phyloP scores from a whole-genome alignment of 495 filamentous ascomycete species.

The Terfezia boudieri region DNA sequence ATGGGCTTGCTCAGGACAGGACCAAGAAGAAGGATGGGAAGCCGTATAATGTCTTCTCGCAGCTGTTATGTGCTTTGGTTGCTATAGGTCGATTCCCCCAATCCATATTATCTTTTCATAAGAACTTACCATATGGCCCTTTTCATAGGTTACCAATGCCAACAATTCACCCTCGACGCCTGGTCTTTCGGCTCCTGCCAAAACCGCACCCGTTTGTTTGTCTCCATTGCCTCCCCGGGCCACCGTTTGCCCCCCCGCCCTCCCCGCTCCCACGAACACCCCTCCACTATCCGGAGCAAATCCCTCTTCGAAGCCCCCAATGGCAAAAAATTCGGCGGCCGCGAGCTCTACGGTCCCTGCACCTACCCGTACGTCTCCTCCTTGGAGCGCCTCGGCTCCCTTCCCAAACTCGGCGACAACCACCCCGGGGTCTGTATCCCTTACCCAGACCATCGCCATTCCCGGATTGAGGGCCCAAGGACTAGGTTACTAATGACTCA shows the following conservation, averaged over 20 bases:
- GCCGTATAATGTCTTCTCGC: constrained; percentile 39
- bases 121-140: too few species aligned
- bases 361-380: constrained; percentile 34
- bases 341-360: constrained; percentile 26
- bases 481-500: constrained; percentile 17
- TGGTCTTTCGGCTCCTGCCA: constrained; percentile 46
- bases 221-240: constrained; percentile 41
- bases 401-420: constrained; percentile 36
- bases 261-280: constrained; percentile 37
- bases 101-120: too few species aligned
- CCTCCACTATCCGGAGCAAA: constrained; percentile 9
- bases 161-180: constrained; percentile 39
- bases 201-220: constrained; percentile 38
- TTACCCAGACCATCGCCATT: constrained; percentile 40
- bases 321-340: constrained; percentile 32
- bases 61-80: constrained; percentile 44
- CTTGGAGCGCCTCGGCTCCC: constrained; percentile 28
- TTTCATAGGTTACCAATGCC: constrained; percentile 38
- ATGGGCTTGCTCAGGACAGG: constrained; percentile 29
- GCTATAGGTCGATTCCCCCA: constrained; percentile 22
- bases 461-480: constrained; percentile 7
- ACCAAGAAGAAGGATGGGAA: constrained; percentile 13
- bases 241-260: constrained; percentile 31
- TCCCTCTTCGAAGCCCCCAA: constrained; percentile 38
- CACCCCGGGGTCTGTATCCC: constrained; percentile 30